These are phyloP conservation scores for Gynandropsis gynandra DNA, from an alignment of 345 rosid genomes.

Conservation along the genomic window DNA sequence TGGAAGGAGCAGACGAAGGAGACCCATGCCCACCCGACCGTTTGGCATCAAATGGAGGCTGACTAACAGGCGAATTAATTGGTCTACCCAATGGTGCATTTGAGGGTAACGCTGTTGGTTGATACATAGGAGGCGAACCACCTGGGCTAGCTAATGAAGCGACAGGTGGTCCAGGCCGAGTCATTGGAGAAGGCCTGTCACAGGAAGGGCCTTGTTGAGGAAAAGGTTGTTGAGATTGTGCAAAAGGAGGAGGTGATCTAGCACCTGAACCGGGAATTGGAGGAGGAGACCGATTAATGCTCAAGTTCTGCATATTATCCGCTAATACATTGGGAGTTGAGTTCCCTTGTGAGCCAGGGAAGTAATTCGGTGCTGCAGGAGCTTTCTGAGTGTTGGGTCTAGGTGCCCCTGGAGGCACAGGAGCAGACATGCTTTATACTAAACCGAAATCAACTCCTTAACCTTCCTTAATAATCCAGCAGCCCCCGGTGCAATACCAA, in stretches of 20 bases:
- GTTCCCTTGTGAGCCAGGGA: conserved; percentile 35
- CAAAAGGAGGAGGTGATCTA: conserved; percentile 43
- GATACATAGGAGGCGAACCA: conserved; percentile 35
- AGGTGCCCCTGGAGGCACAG: conserved; percentile 68
- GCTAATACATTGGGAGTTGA: conserved; percentile 29
- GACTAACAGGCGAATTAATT: conserved; percentile 35
- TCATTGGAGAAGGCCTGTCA: conserved; percentile 42
- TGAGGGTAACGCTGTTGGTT: conserved; percentile 38
- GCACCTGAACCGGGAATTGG: conserved; percentile 43
- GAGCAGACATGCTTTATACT: conserved; percentile 40
- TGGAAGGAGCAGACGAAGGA: neutral
- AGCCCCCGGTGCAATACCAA: neutral
- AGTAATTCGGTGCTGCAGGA: conserved; percentile 32
- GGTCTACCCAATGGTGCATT: conserved; percentile 48
- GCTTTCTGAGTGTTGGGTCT: conserved; percentile 28
- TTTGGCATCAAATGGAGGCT: conserved; percentile 42
- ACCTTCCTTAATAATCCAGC: neutral
- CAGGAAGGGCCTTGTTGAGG: conserved; percentile 47
- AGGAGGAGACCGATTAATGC: conserved; percentile 41
- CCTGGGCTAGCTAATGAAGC: conserved; percentile 40
- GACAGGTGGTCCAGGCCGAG: conserved; percentile 58
- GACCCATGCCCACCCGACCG: conserved; percentile 11
- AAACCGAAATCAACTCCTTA: conserved; percentile 18
- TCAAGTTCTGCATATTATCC: conserved; percentile 62
- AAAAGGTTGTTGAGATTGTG: conserved; percentile 22